A percentile compares a stretch with the other conserved stretches of the same genome.
Conservation (phyloP, 2,329 filamentous ascomycete genomes). For the Pseudogymnoascus sp. region DNA sequence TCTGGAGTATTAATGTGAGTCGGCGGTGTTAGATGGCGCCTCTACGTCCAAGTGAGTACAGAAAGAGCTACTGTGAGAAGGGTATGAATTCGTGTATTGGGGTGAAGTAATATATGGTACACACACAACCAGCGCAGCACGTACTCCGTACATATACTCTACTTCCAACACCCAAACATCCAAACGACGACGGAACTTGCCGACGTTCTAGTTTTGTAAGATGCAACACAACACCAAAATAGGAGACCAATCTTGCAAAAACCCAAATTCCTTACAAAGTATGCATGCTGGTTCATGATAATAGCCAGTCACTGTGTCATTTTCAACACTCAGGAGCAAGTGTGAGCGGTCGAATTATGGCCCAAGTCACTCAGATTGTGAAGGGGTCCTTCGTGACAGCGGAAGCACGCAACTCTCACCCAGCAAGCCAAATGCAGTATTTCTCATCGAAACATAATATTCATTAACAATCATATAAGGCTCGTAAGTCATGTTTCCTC, state of each 20-base stretch:
- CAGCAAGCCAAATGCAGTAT: constrained; percentile 47
- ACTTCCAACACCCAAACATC: constrained; percentile 6
- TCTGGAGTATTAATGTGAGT: not conserved
- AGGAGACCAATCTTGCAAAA: not conserved
- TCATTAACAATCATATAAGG: not conserved
- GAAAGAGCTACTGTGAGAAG: constrained; percentile 5
- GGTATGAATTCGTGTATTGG: constrained; percentile 5
- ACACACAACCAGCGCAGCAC: not conserved
- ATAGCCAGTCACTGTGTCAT: not conserved
- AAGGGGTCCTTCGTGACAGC: too few species aligned
- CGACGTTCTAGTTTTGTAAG: constrained; percentile 62
- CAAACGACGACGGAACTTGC: constrained; percentile 24
- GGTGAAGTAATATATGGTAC: constrained; percentile 1
- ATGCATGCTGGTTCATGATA: not conserved
- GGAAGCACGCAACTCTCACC: constrained; percentile 42
- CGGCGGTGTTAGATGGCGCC: not conserved
- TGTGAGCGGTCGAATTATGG: not conserved
- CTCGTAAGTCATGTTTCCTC: not conserved
- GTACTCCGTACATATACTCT: not conserved
- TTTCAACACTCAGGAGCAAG: not conserved
- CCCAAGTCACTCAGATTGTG: not conserved
- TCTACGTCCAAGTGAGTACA: not conserved
- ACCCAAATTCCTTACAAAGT: not conserved
- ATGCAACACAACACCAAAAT: constrained; percentile 59
- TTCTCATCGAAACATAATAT: not conserved